phyloP scores from a whole-genome alignment of 345 rosid species.

The Gossypium longicalyx region DNA sequence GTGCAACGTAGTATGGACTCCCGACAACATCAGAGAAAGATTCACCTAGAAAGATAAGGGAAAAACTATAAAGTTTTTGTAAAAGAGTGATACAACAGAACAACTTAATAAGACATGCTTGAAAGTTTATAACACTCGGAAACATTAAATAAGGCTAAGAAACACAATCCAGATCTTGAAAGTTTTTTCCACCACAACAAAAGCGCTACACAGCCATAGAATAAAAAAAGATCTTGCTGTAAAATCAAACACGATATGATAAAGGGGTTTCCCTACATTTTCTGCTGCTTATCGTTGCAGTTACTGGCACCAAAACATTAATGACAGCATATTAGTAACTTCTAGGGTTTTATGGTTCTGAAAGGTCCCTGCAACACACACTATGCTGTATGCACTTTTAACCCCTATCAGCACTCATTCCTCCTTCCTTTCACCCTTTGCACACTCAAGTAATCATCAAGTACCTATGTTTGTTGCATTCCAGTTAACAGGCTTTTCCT shows the following conservation, averaged over 20 bases:
- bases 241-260: neutral
- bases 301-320: neutral
- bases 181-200: neutral
- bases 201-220: neutral
- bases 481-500: neutral
- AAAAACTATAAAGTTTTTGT: constrained; percentile 3
- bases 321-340: neutral
- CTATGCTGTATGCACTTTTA: neutral
- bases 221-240: neutral
- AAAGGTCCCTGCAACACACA: constrained; percentile 5
- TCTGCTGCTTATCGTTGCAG: neutral
- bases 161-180: constrained; percentile 11
- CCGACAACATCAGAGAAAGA: constrained; percentile 67
- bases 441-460: neutral
- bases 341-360: neutral
- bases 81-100: constrained; percentile 6
- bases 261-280: neutral
- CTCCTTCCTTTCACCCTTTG: neutral
- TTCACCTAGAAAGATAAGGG: constrained; percentile 36
- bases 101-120: neutral
- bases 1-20: constrained; percentile 81
- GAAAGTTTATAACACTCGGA: neutral
- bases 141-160: neutral
- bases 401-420: neutral
- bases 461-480: neutral